Percentiles rank a stretch among this genome's conserved stretches.
Conservation (phyloP, 352 stramenopile species). For the Phytophthora crassamura region DNA sequence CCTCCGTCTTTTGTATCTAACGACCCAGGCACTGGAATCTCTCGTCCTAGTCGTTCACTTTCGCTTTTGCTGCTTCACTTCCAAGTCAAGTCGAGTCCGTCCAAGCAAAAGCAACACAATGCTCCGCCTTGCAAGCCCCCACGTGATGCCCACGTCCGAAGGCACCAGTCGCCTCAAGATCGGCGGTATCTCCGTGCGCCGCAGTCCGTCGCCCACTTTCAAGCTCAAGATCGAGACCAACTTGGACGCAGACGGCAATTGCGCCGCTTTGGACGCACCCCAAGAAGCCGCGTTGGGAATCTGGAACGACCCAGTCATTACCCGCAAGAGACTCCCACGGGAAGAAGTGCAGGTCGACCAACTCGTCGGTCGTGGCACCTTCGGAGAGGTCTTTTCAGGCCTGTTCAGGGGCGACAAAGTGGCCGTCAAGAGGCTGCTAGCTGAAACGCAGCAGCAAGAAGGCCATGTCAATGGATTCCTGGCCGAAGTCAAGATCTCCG, state of each 20-base stretch:
- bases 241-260: constrained; percentile 16
- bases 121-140: constrained; percentile 24
- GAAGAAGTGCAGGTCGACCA: constrained; percentile 40
- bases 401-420: constrained; percentile 42
- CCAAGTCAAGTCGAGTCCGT: not conserved
- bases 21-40: too few species aligned
- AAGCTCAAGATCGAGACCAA: constrained; percentile 35
- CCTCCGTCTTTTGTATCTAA: not conserved
- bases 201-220: constrained; percentile 19
- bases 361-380: constrained; percentile 37
- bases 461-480: constrained; percentile 46
- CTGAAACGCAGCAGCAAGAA: constrained; percentile 4
- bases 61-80: constrained; percentile 14
- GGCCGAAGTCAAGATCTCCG: constrained; percentile 49
- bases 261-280: constrained; percentile 2
- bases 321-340: constrained; percentile 30
- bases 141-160: constrained; percentile 14
- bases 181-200: constrained; percentile 27
- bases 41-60: constrained; percentile 18
- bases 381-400: constrained; percentile 46
- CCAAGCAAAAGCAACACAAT: constrained; percentile 1
- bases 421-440: constrained; percentile 49
- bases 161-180: constrained; percentile 22
- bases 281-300: constrained; percentile 8
- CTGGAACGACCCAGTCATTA: constrained; percentile 24